These are phyloP conservation scores for Leptographium radiaticola DNA, from an alignment of 2,329 filamentous ascomycete species.

Conservation along the genomic window DNA sequence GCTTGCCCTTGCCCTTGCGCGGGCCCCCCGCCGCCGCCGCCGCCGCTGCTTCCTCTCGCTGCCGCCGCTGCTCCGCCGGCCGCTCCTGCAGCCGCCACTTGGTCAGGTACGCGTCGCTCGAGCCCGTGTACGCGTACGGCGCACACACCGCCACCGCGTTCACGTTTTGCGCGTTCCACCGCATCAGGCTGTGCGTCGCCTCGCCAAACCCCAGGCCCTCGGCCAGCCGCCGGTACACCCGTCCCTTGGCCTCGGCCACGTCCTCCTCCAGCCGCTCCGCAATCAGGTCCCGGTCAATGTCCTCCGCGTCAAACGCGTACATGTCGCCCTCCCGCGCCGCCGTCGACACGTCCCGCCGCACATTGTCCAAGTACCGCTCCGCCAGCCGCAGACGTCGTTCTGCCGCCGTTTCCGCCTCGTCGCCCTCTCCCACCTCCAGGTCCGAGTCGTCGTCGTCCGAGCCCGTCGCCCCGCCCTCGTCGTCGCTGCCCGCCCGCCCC, in stretches of 20 bases:
- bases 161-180: conserved; percentile 62
- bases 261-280: conserved; percentile 85
- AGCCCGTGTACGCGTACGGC: conserved; percentile 77
- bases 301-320: conserved; percentile 80
- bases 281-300: conserved; percentile 86
- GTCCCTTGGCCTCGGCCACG: conserved; percentile 81
- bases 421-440: conserved; percentile 44
- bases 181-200: conserved; percentile 59
- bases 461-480: conserved; percentile 37
- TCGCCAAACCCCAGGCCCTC: conserved; percentile 55
- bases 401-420: conserved; percentile 75
- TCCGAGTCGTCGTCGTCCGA: conserved; percentile 28
- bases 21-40: too few relatives aligned
- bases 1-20: too few relatives aligned
- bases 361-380: conserved; percentile 84
- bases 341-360: conserved; percentile 55
- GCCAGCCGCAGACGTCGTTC: conserved; percentile 78
- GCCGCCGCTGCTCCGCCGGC: conserved; percentile 44
- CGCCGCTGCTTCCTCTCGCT: conserved; percentile 35
- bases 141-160: conserved; percentile 69
- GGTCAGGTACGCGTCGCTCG: conserved; percentile 70
- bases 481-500: conserved; percentile 61
- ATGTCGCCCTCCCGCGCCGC: conserved; percentile 36
- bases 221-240: conserved; percentile 71
- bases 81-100: conserved; percentile 78